Percentiles rank a stretch among this genome's conserved stretches.
Evolutionary conservation across 2,329 filamentous ascomycete species (phyloP).

Genomic region (Scedosporium boydii): DNA sequence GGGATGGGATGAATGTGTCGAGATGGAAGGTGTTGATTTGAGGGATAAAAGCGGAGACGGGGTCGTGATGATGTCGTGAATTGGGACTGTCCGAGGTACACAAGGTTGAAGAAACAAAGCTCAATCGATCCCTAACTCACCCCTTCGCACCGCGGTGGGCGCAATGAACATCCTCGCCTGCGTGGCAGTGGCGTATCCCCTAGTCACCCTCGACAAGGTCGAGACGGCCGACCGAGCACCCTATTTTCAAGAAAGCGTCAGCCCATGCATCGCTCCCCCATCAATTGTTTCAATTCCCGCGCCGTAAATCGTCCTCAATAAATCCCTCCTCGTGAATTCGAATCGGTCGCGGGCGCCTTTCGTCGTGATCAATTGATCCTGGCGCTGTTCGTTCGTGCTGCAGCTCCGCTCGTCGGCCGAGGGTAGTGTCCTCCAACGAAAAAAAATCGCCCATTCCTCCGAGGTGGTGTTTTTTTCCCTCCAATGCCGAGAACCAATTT

Average conservation of each 20-base stretch:
- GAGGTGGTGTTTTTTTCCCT: neutral
- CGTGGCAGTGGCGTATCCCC: constrained; percentile 19
- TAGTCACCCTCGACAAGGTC: constrained; percentile 5
- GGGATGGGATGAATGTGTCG: neutral
- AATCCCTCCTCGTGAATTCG: neutral
- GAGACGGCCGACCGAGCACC: constrained; percentile 6
- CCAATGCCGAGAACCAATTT: neutral
- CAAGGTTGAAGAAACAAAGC: neutral
- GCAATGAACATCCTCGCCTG: constrained; percentile 49
- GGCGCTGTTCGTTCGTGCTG: neutral
- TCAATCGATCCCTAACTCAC: constrained; percentile 32
- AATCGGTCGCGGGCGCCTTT: neutral
- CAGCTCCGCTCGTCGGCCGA: neutral
- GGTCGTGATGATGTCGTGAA: neutral
- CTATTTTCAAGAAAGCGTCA: neutral
- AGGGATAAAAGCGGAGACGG: neutral
- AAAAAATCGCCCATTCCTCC: constrained; percentile 1
- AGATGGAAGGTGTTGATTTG: neutral
- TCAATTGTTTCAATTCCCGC: neutral
- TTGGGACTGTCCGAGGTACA: neutral
- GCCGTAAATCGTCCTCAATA: neutral
- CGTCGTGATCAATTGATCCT: neutral
- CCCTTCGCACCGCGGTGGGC: constrained; percentile 51
- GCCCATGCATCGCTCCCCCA: neutral
- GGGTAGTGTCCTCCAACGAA: neutral